Base-by-base conservation (phyloP, 2,329 filamentous ascomycete species). In the Epichloe hybrida region DNA sequence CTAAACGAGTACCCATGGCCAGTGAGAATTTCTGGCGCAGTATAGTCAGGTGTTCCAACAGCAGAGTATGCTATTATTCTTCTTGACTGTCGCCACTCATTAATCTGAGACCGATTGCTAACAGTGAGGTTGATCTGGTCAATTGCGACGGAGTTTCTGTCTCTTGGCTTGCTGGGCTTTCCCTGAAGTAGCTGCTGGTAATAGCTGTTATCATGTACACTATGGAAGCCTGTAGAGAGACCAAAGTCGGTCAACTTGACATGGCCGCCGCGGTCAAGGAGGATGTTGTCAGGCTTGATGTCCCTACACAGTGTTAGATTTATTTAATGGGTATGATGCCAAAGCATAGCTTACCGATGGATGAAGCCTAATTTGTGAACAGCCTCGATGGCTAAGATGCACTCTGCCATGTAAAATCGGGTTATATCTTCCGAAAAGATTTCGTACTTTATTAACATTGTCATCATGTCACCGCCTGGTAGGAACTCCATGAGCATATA, bases 401-500 rank as follows among this genome's bases (percentile, higher is more conserved):
- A 91, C 68, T 98, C 91, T 21, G 93, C 93, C 80, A 98, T 98
- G 70, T 98, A 98, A 70, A 98, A 98, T 20, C 93, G 83, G 34
- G 93, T 98, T 58, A 98, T 97, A 59, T 98, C 93, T 67, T 97
- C 91, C 0, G 89, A 95, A 68, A 98, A 98, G 66, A 98, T 96
- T 67, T 98, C 93, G 64, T 98, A 98, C 76, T 97, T 98, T 74
- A 98, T 98, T 59, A 98, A 76, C 93, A 98, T 98, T 3, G 93
- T 98, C 93, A 98, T 98, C 66, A 98, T 70, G 72, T 98, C 93
- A 68, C 93, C 93, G 68, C 93, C 93, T 6, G 93, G 93, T 67
- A 98, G 78, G 70, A 97, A 98, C 70, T 98, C 93, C 93, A 98
- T 98, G 54, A 98, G 76, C 83, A 98, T 93, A 74, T 98, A 98